phyloP scores from a whole-genome alignment of 495 filamentous ascomycete species.

The Hypoxylon crocopeplum region DNA sequence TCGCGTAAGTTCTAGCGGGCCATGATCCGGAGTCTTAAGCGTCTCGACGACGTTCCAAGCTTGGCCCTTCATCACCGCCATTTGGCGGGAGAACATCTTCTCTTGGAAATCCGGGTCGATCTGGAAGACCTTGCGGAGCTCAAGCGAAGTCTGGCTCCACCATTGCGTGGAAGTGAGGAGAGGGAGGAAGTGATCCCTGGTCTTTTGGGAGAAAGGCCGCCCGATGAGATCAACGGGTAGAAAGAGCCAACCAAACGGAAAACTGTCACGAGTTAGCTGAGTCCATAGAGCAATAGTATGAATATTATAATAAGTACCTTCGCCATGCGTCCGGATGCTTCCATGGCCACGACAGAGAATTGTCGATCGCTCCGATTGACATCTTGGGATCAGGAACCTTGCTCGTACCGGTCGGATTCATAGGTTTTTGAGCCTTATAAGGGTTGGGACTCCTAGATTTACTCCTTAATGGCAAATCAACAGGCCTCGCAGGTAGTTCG shows the following conservation, averaged over 20 bases:
- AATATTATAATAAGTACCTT: constrained; percentile 43
- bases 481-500: constrained; percentile 61
- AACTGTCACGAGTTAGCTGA: constrained; percentile 59
- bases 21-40: constrained; percentile 88
- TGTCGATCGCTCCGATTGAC: constrained; percentile 92
- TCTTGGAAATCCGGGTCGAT: constrained; percentile 97
- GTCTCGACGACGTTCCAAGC: constrained; percentile 99
- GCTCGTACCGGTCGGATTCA: constrained; percentile 72
- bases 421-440: constrained; percentile 80
- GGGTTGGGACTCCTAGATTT: constrained; percentile 60
- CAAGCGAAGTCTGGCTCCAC: constrained; percentile 95
- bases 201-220: constrained; percentile 91
- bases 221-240: constrained; percentile 95
- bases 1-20: constrained; percentile 90
- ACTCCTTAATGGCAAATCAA: constrained; percentile 56
- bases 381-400: constrained; percentile 64
- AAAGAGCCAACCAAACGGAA: constrained; percentile 98
- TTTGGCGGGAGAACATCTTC: constrained; percentile 95
- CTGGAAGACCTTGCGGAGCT: constrained; percentile 81
- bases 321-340: constrained; percentile 94
- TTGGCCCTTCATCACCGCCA: constrained; percentile 98
- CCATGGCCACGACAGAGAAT: constrained; percentile 98
- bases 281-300: not conserved
- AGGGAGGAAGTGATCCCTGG: constrained; percentile 91
- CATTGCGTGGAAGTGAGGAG: constrained; percentile 90